Base-by-base conservation (phyloP, 352 stramenopile genomes). In the Elongisporangium undulatum region DNA sequence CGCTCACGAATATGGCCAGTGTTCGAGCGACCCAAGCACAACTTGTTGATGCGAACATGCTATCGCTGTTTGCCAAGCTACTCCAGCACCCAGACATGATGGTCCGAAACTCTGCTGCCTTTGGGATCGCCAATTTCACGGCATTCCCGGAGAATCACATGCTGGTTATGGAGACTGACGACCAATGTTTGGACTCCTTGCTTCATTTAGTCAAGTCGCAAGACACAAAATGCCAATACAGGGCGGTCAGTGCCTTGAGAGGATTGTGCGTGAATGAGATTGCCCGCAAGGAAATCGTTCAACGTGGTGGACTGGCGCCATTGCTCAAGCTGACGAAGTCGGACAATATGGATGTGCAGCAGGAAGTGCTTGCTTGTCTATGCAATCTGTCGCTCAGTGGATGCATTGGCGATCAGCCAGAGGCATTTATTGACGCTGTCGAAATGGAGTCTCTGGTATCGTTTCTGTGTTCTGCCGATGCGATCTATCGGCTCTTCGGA, bases 371-470 rank as follows among this genome's bases (percentile, higher is more conserved):
- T 8, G 89, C 92, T 38, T 97, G 90, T 41, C 62, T 99, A n/a
- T 99, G 96, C 66, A 99, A 99, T 56, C 74, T 99, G 29, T 98
- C 92, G 8, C 76, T 99, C 9, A 96, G 87, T 62, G 96, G 96
- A n/a, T 98, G 80, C 63, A 94, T 99, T 38, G 93, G 93, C 48
- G 85, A 92, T 16, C 84, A 96, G 38, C 87, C 95, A 0, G 82
- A 93, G 3, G 75, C 85, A 4, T 94, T 99, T 55, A 75, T 98
- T 23, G 61, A 94, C 23, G 86, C 93, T 3, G 85, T 95, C 23
- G 87, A 98, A 22, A 92, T 99, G 70, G 63, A 85, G 20, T 90
- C 77, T 34, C 79, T 99, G 10, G 90, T 99, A 26, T 86, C 79
- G 22, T 99, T 98, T 66, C 73, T 99, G 5, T 99, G 96, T 69